Evolutionary conservation across 2,329 filamentous ascomycete genomes (phyloP).

Genomic region (Grosmannia penicillata): DNA sequence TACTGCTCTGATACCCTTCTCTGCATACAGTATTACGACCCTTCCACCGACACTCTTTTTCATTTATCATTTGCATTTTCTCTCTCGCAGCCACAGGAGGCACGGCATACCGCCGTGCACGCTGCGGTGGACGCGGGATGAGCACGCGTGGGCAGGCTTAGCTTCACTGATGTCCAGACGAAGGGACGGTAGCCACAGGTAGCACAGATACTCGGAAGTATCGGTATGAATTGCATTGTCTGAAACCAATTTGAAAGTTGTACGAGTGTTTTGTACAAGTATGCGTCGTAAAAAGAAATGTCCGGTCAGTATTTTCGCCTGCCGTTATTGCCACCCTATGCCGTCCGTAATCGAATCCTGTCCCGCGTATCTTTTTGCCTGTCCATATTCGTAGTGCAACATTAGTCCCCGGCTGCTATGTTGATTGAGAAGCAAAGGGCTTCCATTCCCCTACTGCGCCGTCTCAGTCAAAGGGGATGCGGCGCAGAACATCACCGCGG

Average conservation of each 20-base stretch:
- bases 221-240: background rate
- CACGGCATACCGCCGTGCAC: background rate
- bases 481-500: slow-evolving; percentile 44
- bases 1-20: slow-evolving; percentile 2
- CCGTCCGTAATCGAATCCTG: too few relatives aligned
- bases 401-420: too few relatives aligned
- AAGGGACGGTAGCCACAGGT: background rate
- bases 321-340: too few relatives aligned
- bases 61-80: background rate
- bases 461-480: slow-evolving; percentile 68
- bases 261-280: too few relatives aligned
- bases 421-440: too few relatives aligned
- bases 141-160: too few relatives aligned
- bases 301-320: too few relatives aligned
- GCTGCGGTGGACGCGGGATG: too few relatives aligned
- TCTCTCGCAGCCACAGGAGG: background rate
- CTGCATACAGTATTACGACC: slow-evolving; percentile 1
- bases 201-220: background rate
- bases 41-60: background rate
- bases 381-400: too few relatives aligned
- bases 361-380: background rate
- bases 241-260: too few relatives aligned
- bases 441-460: background rate
- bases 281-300: too few relatives aligned
- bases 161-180: background rate